Evolutionary conservation across 306 rosid genomes (phyloP).

Genomic region (Quercus agrifolia): DNA sequence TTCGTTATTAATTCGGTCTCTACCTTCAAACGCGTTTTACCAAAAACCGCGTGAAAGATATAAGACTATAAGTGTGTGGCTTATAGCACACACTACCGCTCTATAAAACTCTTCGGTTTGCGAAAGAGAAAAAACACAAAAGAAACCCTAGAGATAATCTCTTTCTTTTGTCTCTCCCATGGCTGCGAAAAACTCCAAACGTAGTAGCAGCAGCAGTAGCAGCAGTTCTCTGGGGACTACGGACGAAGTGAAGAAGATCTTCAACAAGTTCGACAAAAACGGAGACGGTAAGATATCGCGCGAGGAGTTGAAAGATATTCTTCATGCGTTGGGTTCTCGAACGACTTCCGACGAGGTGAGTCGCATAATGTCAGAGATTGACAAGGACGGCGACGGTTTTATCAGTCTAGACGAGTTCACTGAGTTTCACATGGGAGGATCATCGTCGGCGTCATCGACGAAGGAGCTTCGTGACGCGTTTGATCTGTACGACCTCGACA

Average conservation of each 20-base stretch:
- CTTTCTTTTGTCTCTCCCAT: not conserved
- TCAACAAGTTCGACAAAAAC: constrained; percentile 87
- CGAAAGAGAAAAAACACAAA: not conserved
- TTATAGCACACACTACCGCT: not conserved
- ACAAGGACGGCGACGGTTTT: constrained; percentile 82
- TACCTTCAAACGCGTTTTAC: too few relatives aligned
- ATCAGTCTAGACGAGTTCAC: constrained; percentile 75
- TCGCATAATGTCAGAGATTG: constrained; percentile 74
- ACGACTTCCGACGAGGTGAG: constrained; percentile 53
- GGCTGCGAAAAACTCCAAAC: not conserved
- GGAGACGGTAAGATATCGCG: constrained; percentile 84
- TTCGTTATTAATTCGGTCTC: too few relatives aligned
- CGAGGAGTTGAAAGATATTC: constrained; percentile 58
- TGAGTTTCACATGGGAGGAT: constrained; percentile 43
- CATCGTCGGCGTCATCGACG: constrained; percentile 1
- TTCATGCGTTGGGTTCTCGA: constrained; percentile 51
- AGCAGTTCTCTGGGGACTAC: constrained; percentile 15
- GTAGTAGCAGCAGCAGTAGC: too few relatives aligned
- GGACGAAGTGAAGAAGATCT: constrained; percentile 64
- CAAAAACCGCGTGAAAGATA: not conserved
- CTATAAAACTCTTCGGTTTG: too few relatives aligned
- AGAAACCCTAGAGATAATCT: not conserved
- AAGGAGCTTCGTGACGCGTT: constrained; percentile 86
- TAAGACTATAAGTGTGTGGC: too few relatives aligned
- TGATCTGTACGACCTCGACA: constrained; percentile 77